Base-by-base conservation (phyloP, 2,329 filamentous ascomycete species). In the Fusarium sp. region DNA sequence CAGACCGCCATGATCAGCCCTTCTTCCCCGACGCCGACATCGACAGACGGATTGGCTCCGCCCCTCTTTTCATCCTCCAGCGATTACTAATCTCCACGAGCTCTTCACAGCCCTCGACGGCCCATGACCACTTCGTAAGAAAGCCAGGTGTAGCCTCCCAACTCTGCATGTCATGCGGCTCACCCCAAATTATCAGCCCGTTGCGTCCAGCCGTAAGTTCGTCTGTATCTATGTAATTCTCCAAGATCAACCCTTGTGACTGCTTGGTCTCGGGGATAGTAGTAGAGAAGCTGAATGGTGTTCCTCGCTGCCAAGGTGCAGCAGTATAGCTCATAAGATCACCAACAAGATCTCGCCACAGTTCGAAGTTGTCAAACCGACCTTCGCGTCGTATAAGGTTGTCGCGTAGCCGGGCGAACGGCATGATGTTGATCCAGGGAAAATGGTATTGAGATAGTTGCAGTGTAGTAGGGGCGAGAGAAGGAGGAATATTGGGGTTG, bases 31-130 rank as follows among this genome's bases (percentile, higher is more conserved):
- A n/a, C n/a, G n/a, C n/a, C n/a, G n/a, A n/a, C n/a, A n/a, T n/a
- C n/a, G n/a, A n/a, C 10, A 54, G 15, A 13, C 9, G 90, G 86
- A 64, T 45, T 1, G 63, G 47, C 11, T 47, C 47, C 7, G 44
- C 63, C 0, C 47, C 58, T 39, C 58, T 22, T 10, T 7, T 31
- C 1, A 9, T 14, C 7, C 63, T 65, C 57, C 58, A 63, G 5
- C 33, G 33, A 31, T 65, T 47, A 35, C 57, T 54, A 1, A 14
- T 47, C 1, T 63, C n/a, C 4, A 63, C 13, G 0, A 65, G 11
- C 0, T 41, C 63, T 6, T 52, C 10, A 35, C 57, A 65, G 7
- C 57, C 63, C 12, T 65, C 33, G 0, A 63, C n/a, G 1, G 58
- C 57, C 63, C 57, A 65, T 6, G 57, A 63, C 63, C 57, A 65